These are phyloP conservation scores for Boechera retrofracta DNA, from an alignment of 345 rosid genomes.

Conservation along the genomic window DNA sequence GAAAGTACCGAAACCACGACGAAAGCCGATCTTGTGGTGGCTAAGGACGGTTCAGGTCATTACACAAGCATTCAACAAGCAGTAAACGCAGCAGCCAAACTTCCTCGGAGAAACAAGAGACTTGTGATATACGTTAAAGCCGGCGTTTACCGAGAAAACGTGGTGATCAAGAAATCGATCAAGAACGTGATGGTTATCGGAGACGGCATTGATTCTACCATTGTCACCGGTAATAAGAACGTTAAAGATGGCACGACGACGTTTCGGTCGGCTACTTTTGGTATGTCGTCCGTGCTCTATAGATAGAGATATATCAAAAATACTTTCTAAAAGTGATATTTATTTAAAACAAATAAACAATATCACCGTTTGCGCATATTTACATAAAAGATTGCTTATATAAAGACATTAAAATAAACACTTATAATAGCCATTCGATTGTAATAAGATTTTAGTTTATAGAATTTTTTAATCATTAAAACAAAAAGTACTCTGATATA, in stretches of 20 bases:
- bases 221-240: slow-evolving; percentile 64
- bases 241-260: slow-evolving; percentile 66
- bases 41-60: slow-evolving; percentile 82
- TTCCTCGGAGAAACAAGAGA: slow-evolving; percentile 47
- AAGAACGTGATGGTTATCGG: slow-evolving; percentile 76
- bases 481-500: background rate
- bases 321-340: background rate
- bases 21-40: slow-evolving; percentile 72
- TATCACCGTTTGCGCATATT: background rate
- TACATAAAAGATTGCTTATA: background rate
- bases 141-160: slow-evolving; percentile 73
- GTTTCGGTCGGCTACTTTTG: slow-evolving; percentile 82
- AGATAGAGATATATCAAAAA: background rate
- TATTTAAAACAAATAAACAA: background rate
- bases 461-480: background rate
- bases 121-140: slow-evolving; percentile 74
- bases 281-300: slow-evolving; percentile 52
- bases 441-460: too few species aligned
- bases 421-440: background rate
- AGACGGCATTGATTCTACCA: slow-evolving; percentile 78
- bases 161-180: slow-evolving; percentile 60
- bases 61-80: slow-evolving; percentile 70
- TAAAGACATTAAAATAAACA: background rate
- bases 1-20: slow-evolving; percentile 35
- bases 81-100: slow-evolving; percentile 53